A percentile compares a stretch with the other conserved stretches of the same genome.
These are phyloP conservation scores for Allomyces javanicus DNA, from an alignment of 192 early-diverging fungal species.

Conservation along the genomic window DNA sequence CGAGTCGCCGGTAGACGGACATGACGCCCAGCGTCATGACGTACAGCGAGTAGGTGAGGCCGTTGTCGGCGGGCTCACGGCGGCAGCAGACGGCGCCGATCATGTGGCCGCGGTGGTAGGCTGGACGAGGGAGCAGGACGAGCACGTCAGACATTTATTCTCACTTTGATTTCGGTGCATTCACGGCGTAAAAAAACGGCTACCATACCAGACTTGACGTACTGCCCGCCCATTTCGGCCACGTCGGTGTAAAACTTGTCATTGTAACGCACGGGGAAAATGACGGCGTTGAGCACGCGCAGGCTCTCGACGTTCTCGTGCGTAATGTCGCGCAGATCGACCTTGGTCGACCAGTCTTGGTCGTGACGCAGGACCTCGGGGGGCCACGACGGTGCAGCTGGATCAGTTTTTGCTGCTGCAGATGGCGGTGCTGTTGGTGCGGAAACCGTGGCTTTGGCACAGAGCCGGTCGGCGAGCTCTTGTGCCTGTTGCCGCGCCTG, in stretches of 20 bases:
- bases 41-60: conserved; percentile 27
- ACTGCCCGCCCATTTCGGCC: conserved; percentile 34
- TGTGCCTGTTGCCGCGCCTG: no score
- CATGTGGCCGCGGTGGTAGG: neutral
- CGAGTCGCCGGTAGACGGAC: conserved; percentile 56
- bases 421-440: neutral
- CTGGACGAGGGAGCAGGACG: neutral
- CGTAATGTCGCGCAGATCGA: conserved; percentile 11
- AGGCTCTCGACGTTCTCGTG: conserved; percentile 45
- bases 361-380: neutral
- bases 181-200: neutral
- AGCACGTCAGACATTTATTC: neutral
- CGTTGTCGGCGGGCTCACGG: conserved; percentile 26
- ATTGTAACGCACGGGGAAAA: conserved; percentile 78
- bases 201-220: conserved; percentile 41
- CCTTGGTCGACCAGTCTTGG: neutral
- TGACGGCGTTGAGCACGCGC: conserved; percentile 44
- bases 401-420: neutral
- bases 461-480: neutral
- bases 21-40: conserved; percentile 90
- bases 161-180: neutral
- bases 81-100: conserved; percentile 76
- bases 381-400: neutral
- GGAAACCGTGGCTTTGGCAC: neutral
- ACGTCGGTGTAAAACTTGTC: conserved; percentile 58